Evolutionary conservation across 345 rosid genomes (phyloP).

Genomic region (Eucalyptus erythrocorys): DNA sequence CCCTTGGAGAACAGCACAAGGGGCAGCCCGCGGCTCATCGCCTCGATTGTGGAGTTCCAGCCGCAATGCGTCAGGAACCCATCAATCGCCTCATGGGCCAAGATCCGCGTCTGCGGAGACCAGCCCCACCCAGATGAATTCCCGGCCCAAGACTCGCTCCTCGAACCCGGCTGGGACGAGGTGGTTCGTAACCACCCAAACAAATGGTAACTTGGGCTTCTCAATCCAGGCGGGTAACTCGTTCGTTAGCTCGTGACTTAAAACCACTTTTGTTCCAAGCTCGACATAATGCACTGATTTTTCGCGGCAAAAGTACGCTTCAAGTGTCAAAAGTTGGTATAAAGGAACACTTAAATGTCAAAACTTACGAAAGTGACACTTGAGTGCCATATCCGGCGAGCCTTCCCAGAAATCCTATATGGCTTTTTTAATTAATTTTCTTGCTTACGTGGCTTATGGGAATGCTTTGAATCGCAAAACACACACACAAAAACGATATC

Average conservation of each 20-base stretch:
- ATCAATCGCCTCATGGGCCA: slow-evolving; percentile 1
- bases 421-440: no score
- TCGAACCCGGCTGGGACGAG: neutral
- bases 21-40: neutral
- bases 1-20: neutral
- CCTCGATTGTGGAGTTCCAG: slow-evolving; percentile 6
- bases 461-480: no score
- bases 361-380: no score
- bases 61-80: slow-evolving; percentile 14
- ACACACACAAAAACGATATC: no score
- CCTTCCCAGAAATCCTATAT: no score
- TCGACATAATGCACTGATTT: neutral
- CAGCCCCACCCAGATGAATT: neutral
- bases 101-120: slow-evolving; percentile 1
- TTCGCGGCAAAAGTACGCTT: no score
- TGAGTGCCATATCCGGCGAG: no score
- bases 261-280: neutral
- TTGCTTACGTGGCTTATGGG: no score
- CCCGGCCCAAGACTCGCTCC: neutral
- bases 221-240: slow-evolving; percentile 8
- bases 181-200: slow-evolving; percentile 1
- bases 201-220: neutral
- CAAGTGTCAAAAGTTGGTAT: no score
- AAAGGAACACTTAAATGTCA: no score
- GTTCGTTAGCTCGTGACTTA: neutral